A percentile compares a stretch with the other conserved stretches of the same genome.
Conservation (phyloP, 345 rosid species). For the Clarkia xantiana region DNA sequence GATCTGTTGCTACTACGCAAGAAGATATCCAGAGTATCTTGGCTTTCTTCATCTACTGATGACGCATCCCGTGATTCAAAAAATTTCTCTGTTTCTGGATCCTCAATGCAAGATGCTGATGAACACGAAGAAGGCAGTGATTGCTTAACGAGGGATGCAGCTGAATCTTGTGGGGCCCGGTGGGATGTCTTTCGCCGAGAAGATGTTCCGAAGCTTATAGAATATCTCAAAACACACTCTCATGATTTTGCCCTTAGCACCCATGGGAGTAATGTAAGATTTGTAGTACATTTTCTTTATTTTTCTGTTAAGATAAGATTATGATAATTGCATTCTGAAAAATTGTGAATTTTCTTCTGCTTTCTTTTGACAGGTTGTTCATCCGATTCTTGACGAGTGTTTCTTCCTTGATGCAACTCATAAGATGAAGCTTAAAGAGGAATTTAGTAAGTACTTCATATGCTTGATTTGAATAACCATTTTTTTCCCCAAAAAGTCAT, state of each 20-base stretch:
- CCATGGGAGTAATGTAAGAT: no score
- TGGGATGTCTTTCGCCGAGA: conserved; percentile 93
- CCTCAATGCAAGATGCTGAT: conserved; percentile 17
- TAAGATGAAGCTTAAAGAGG: conserved; percentile 74
- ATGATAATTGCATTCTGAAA: background rate
- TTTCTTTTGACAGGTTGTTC: conserved; percentile 38
- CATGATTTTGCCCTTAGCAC: conserved; percentile 23
- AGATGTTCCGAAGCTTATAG: conserved; percentile 73
- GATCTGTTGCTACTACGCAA: conserved; percentile 18
- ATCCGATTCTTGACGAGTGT: conserved; percentile 73
- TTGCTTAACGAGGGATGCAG: conserved; percentile 18
- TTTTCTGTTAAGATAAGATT: no score
- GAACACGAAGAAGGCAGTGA: conserved; percentile 18
- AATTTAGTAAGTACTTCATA: conserved; percentile 41
- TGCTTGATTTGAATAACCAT: background rate
- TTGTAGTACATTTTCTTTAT: no score
- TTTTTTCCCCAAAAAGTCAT: no score
- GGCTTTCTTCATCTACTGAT: conserved; percentile 11
- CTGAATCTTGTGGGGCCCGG: conserved; percentile 50
- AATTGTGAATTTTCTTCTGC: background rate
- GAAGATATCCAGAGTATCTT: conserved; percentile 22
- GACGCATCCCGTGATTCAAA: no score
- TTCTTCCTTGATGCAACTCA: conserved; percentile 67
- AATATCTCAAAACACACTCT: conserved; percentile 55
- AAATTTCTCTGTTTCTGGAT: conserved; percentile 25